Evolutionary conservation across 2,329 filamentous ascomycete genomes (phyloP), one percentile per base, ranked within the genome.

Genomic region (Colletotrichum brevisporum): DNA sequence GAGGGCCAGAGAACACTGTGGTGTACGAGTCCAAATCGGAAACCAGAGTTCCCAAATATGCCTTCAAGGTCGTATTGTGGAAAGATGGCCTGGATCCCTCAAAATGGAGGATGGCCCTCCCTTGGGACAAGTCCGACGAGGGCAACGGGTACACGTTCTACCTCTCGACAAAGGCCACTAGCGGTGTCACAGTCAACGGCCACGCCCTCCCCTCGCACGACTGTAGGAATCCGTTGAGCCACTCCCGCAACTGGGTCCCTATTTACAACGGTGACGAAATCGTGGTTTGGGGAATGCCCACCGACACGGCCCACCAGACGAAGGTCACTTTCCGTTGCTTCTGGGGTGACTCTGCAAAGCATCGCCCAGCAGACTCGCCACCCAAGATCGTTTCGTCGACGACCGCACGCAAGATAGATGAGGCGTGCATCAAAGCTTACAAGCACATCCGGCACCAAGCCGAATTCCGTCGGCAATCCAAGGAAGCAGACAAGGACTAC

Each of bases 231-330:
- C 84, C 86, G 3, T 80, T 83, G 27, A 83, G 85, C 0, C 81
- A 89, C 1, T 93, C 88, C 54, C 79, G 77, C 36, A 80, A 86
- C 75, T 92, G 90, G 90, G 90, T 92, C 27, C 89, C 90, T 63
- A 79, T 98, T 15, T 89, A 94, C 76, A 89, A 92, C 41, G 94
- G 93, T 1, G 95, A 98, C 76, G 84, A 89, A 26, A 87, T 98
- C 55, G 88, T 90, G 2, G 88, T 97, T 6, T 97, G 90, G 85
- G 84, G 89, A 51, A 80, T 83, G 13, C 78, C 81, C 5, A 80
- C 83, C 51, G 74, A 75, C 53, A 77, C 76, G 43, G 79, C 75
- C 57, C 53, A 61, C 10, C 78, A 84, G 64, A 85, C 82, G 4
- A 84, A 82, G 64, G 78, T 90, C 10, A 74, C 77, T 10, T 89